Evolutionary conservation across 1,284 basidiomycete species (phyloP), one percentile per base, ranked within the genome.

Genomic region (Peniophora sp.): DNA sequence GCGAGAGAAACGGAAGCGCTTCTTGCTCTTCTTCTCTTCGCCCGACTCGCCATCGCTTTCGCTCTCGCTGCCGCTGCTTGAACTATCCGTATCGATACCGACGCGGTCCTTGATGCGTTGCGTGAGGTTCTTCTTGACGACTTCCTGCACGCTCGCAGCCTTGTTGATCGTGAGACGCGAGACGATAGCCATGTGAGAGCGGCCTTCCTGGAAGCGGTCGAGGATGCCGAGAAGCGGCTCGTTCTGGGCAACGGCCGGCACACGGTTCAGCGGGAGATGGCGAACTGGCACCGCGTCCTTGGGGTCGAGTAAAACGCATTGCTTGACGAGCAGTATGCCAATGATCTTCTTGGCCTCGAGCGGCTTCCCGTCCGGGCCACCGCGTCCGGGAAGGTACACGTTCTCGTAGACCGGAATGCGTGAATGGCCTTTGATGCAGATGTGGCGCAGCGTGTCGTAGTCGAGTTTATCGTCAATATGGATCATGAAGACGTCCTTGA

Each of bases 101-200:
- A 88, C 83, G 47, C 75, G 73, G 55, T 78, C 71, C 45, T 78
- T 74, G 17, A 86, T 68, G 48, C 85, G 81, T 54, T 84, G 81
- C 0, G 85, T 85, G 17, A 88, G 71, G 15, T 82, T 81, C 45
- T 75, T 74, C 61, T 86, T 88, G 48, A 83, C 81, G 14, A 76
- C 81, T 54, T 82, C 72, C 68, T 85, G 84, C 23, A 84, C 80
- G 52, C 79, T 81, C 37, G 73, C 75, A 20, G 78, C 83, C 70
- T 77, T 60, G 56, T 63, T 64, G 54, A 68, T 56, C 50, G 68
- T 69, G 59, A 72, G 66, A 45, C 85, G 79, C 52, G 81, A 83
- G 55, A 96, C 91, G 56, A 95, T 87, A 24, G 93, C 93, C 78
- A 96, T 92, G 63, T 96, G 92, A 37, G 86, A 90, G 37, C 89